Percentiles rank a stretch among this genome's conserved stretches.
These are phyloP conservation scores for Malassezia brasiliensis DNA, from an alignment of 1,284 basidiomycete genomes.

Conservation along the genomic window DNA sequence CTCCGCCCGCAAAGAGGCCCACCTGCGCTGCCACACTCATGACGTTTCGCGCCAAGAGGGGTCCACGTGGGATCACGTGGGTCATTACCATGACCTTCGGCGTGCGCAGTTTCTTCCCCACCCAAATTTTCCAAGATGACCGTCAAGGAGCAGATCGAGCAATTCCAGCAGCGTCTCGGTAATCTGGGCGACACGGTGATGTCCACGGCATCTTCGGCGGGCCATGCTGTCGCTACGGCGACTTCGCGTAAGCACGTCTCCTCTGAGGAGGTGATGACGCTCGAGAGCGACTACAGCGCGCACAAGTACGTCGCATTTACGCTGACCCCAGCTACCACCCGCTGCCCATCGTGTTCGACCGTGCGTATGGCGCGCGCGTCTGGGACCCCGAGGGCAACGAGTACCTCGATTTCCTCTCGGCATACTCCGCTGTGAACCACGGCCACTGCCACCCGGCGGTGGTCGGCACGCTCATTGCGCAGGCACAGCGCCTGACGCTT, in stretches of 20 bases:
- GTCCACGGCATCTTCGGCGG: conserved; percentile 2
- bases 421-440: conserved; percentile 76
- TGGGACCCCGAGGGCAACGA: conserved; percentile 80
- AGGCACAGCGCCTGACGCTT: conserved; percentile 81
- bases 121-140: conserved; percentile 1
- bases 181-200: neutral
- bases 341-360: conserved; percentile 85
- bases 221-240: conserved; percentile 16
- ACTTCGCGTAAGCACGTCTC: conserved; percentile 29
- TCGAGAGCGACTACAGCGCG: conserved; percentile 73
- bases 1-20: conserved; percentile 62
- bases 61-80: conserved; percentile 1
- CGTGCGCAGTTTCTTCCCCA: no score
- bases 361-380: conserved; percentile 77
- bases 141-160: conserved; percentile 7
- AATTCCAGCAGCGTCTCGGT: conserved; percentile 9
- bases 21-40: conserved; percentile 82
- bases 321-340: conserved; percentile 73
- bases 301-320: conserved; percentile 61
- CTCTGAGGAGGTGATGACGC: conserved; percentile 61
- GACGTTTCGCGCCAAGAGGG: conserved; percentile 52
- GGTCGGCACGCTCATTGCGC: conserved; percentile 67
- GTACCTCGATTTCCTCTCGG: conserved; percentile 69
- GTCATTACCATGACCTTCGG: no score
- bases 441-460: conserved; percentile 93